A percentile compares a stretch with the other conserved stretches of the same genome.
Conservation (phyloP, 768 basidiomycete species). For the Panellus pusillus region DNA sequence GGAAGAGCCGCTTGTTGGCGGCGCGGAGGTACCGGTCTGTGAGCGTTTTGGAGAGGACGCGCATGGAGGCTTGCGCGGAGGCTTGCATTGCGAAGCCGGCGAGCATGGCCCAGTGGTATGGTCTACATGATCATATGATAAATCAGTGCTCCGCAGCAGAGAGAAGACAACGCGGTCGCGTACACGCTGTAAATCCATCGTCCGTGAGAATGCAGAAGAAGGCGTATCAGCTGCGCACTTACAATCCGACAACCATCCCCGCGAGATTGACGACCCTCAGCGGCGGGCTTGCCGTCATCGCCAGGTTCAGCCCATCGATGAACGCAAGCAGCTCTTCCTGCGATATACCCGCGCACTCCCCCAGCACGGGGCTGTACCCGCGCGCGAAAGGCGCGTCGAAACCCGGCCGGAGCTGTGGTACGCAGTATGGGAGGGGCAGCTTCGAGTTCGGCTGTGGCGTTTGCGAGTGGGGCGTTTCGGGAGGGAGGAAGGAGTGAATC, state of each 20-base stretch:
- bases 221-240: background rate
- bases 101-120: slow-evolving; percentile 22
- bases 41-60: slow-evolving; percentile 22
- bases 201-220: no score
- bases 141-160: background rate
- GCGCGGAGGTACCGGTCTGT: slow-evolving; percentile 25
- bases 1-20: slow-evolving; percentile 22
- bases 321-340: slow-evolving; percentile 22
- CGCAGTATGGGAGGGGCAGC: slow-evolving; percentile 19
- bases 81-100: slow-evolving; percentile 15
- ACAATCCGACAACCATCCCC: slow-evolving; percentile 3
- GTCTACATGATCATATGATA: background rate
- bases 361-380: slow-evolving; percentile 18
- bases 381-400: slow-evolving; percentile 22
- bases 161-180: no score
- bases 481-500: slow-evolving; percentile 5
- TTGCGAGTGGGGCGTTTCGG: background rate
- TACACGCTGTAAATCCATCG: background rate
- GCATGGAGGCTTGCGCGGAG: slow-evolving; percentile 20
- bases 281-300: slow-evolving; percentile 26
- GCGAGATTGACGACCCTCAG: slow-evolving; percentile 23
- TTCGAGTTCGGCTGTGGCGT: background rate
- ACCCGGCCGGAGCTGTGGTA: slow-evolving; percentile 17
- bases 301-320: slow-evolving; percentile 24
- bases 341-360: slow-evolving; percentile 11